Evolutionary conservation across 192 early-diverging fungal genomes (phyloP), one percentile per base, ranked within the genome.

Genomic region (Cetraspora pellucida): DNA sequence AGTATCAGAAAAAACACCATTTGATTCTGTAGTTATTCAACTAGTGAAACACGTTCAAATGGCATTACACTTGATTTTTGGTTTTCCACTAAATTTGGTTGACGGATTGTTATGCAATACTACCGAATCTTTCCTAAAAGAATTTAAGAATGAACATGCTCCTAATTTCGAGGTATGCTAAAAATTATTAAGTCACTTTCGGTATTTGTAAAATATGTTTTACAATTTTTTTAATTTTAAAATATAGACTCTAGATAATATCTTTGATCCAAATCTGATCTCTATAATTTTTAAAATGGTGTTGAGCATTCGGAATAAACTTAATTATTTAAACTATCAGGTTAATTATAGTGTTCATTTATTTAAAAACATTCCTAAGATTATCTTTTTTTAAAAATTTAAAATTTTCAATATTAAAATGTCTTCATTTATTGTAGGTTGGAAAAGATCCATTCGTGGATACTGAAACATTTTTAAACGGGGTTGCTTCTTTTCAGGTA

Each of bases 401-500:
- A 64, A 37, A 16, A 17, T 5, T 19, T 31, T 64, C 1, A 30
- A 2, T 63, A 63, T 63, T 63, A 17, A 63, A 3, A 64, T 55
- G 14, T 52, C 28, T 52, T 63, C 2, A 43, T 68, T 16, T 64
- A 46, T 54, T 31, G 59, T 23, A 85, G 81, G 79, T 78, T n/a
- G 54, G 80, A 17, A 85, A 85, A 68, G 84, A 85, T 74, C 84
- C 84, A 37, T 85, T 85, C 72, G 50, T 68, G 28, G 84, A 85
- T 37, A 66, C 66, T 2, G 79, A 81, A 27, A 17, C 13, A n/a
- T 81, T 85, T 60, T 23, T 75, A 11, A 44, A 3, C 11, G 81
- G 77, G 25, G 78, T 85, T 46, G 78, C 65, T 31, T 55, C 74
- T 23, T 83, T 80, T 77, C 82, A 84, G 76, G 82, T 81, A 77